These are phyloP conservation scores for Chlorella variabilis DNA, from an alignment of 163 green algal genomes.

Conservation along the genomic window DNA sequence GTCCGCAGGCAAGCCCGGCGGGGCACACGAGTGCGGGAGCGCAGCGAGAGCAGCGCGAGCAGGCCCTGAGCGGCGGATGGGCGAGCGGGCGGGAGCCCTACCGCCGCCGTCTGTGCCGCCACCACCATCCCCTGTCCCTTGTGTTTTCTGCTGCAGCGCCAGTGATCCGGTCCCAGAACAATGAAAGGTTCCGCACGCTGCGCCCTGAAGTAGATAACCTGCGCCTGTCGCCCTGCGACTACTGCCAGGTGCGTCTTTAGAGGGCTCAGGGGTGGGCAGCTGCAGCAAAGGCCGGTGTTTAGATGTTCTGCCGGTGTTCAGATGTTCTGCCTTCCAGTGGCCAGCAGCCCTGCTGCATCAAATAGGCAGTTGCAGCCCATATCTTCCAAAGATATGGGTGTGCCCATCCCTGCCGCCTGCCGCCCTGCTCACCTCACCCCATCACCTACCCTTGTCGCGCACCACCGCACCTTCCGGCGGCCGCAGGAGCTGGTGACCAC, in stretches of 20 bases:
- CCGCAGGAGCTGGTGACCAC: slow-evolving; percentile 25
- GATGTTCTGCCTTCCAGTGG: no score
- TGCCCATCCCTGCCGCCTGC: background rate
- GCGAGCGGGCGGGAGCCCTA: no score
- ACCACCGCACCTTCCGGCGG: background rate
- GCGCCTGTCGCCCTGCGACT: slow-evolving; percentile 15
- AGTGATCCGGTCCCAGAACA: slow-evolving; percentile 13
- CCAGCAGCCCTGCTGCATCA: no score
- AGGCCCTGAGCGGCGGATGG: no score
- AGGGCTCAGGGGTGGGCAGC: background rate
- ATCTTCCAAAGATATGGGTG: no score
- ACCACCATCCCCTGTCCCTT: no score
- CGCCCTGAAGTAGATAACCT: background rate
- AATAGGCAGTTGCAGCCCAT: no score
- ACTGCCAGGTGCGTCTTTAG: slow-evolving; percentile 17
- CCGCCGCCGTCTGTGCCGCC: background rate
- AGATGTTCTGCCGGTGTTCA: no score
- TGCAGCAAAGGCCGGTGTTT: no score
- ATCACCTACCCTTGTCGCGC: background rate
- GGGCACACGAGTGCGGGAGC: background rate
- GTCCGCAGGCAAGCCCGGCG: background rate
- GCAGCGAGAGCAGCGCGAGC: background rate
- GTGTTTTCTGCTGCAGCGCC: slow-evolving; percentile 5
- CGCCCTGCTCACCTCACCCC: background rate
- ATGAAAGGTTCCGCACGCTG: slow-evolving; percentile 2